These are phyloP conservation scores for Sporothrix pseudoabietina DNA, from an alignment of 2,329 filamentous ascomycete genomes.

Conservation along the genomic window DNA sequence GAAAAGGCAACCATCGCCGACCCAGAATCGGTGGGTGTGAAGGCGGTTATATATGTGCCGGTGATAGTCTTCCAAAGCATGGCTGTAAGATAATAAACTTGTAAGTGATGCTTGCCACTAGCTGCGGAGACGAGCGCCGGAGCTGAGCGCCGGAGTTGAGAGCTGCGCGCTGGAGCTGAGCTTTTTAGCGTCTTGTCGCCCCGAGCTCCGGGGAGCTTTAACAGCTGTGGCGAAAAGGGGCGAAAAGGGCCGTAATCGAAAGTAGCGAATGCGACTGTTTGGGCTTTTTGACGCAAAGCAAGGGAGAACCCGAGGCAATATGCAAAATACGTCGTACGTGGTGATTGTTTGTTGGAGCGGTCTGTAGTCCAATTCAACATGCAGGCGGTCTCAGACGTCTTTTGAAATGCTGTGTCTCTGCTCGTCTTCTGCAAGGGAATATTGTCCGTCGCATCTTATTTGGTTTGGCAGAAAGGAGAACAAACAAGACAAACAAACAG, in stretches of 20 bases:
- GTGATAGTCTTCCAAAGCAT: neutral
- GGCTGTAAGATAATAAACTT: neutral
- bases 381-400: neutral
- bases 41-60: constrained; percentile 14
- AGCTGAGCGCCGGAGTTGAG: constrained; percentile 24
- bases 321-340: neutral
- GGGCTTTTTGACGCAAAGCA: neutral
- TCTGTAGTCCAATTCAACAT: neutral
- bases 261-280: too few relatives aligned
- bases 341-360: neutral
- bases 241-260: neutral
- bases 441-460: neutral
- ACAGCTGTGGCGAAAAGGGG: neutral
- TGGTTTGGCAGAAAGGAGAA: neutral
- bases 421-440: neutral
- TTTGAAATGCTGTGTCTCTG: neutral
- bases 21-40: neutral
- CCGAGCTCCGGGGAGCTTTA: too few relatives aligned
- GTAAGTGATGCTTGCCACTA: constrained; percentile 4
- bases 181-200: neutral
- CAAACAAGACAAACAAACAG: neutral
- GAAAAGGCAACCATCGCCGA: neutral
- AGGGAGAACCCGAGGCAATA: constrained; percentile 15
- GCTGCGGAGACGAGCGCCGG: neutral
- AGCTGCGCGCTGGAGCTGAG: neutral